phyloP scores from a whole-genome alignment of 352 stramenopile genomes.

The Phytophthora meadii region DNA sequence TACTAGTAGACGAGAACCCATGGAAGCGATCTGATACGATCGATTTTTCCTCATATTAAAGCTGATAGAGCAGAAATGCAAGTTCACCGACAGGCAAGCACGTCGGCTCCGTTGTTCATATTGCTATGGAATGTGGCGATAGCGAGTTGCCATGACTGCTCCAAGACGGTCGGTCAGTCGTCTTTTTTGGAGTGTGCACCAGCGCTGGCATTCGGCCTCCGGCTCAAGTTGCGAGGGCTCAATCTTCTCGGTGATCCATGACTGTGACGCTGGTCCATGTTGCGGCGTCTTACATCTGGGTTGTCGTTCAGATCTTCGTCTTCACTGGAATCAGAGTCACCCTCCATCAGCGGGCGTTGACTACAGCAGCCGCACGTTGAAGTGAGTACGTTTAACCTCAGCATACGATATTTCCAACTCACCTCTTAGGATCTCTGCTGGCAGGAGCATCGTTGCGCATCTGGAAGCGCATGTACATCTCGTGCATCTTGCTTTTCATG shows the following conservation, averaged over 20 bases:
- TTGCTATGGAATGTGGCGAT: constrained; percentile 5
- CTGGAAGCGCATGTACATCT: constrained; percentile 88
- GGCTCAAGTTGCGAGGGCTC: constrained; percentile 25
- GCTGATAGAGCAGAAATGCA: constrained; percentile 26
- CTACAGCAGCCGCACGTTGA: constrained; percentile 36
- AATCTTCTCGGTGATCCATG: constrained; percentile 36
- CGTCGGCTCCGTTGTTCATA: not conserved
- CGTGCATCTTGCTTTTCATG: constrained; percentile 82
- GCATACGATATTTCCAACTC: not conserved
- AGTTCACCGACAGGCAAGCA: constrained; percentile 4
- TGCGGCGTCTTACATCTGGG: constrained; percentile 49
- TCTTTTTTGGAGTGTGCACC: constrained; percentile 64
- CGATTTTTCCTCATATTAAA: constrained; percentile 73
- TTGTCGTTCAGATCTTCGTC: constrained; percentile 63
- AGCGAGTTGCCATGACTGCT: not conserved
- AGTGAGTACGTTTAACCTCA: constrained; percentile 1
- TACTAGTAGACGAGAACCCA: constrained; percentile 22
- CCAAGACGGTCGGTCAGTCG: constrained; percentile 43
- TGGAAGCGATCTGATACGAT: constrained; percentile 81
- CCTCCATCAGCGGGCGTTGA: constrained; percentile 74
- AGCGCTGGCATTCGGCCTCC: constrained; percentile 32
- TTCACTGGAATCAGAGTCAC: constrained; percentile 76
- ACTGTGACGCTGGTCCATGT: constrained; percentile 36
- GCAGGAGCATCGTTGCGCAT: constrained; percentile 59
- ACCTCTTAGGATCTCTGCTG: constrained; percentile 74